Conservation (phyloP, 2,329 filamentous ascomycete genomes). For the Fusarium continuum region DNA sequence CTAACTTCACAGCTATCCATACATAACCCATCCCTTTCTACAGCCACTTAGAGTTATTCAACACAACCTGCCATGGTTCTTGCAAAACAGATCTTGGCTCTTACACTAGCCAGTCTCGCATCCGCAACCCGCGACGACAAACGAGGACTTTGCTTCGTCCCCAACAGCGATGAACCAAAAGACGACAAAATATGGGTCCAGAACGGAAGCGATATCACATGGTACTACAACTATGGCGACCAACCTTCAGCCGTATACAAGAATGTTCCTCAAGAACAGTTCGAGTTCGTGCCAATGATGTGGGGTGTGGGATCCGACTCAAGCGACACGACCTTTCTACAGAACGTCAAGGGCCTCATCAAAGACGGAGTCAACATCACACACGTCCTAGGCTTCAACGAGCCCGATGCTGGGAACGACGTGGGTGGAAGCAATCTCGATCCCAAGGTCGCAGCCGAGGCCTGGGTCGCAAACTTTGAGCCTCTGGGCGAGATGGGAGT, state of each 20-base stretch:
- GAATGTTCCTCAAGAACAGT: constrained; percentile 59
- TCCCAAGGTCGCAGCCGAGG: constrained; percentile 68
- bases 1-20: not conserved
- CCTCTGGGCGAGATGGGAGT: constrained; percentile 72
- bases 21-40: not conserved
- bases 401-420: constrained; percentile 69
- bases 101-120: constrained; percentile 38
- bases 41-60: too few relatives aligned
- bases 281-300: constrained; percentile 84
- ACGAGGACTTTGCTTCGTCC: constrained; percentile 77
- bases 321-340: constrained; percentile 67
- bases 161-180: constrained; percentile 59
- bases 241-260: constrained; percentile 64
- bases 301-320: constrained; percentile 67
- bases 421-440: constrained; percentile 71
- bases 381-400: constrained; percentile 81
- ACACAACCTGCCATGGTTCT: constrained; percentile 15
- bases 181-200: constrained; percentile 74
- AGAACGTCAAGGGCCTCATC: constrained; percentile 65
- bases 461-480: constrained; percentile 77
- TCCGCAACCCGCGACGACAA: constrained; percentile 58
- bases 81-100: constrained; percentile 18
- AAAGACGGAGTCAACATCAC: constrained; percentile 64
- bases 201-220: constrained; percentile 69
- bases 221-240: constrained; percentile 85